Base-by-base conservation (phyloP, 768 basidiomycete genomes). In the Arthromyces matolae region DNA sequence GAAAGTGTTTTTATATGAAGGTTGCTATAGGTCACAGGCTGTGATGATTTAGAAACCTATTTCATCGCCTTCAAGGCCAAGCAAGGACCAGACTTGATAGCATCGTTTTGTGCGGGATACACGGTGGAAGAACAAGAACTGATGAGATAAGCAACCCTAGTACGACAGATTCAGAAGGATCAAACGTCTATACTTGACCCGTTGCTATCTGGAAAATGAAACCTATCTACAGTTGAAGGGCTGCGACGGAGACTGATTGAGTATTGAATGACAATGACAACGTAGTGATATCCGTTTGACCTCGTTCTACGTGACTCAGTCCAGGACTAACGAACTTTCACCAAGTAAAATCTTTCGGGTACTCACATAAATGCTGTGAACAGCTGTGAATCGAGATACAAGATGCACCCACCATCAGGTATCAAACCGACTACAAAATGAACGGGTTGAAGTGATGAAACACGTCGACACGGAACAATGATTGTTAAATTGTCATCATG, bases 101-200 rank as follows among this genome's bases (percentile, higher is more conserved):
- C 46, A 50, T 50, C 50, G 43, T 20, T 47, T 20, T 41, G 23
- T 9, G n/a, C 20, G 37, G 32, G 23, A 22, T 38, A 13, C 37
- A 37, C 43, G 28, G 47, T 42, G 43, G 31, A 40, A 38, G 28
- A 29, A 42, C 45, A 42, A 19, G 32, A 31, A 4, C 28, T 25
- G 52, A 55, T 55, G 31, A 55, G 25, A 27, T 52, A 55, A 55
- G 38, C 47, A 54, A 28, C 42, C 34, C 39, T 41, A n/a, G 18
- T 8, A 18, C n/a, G 39, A 9, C 12, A 1, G 9, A 28, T 27
- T 27, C 25, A 41, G 25, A 41, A 23, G 39, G 25, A 41, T 42
- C 28, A 22, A 50, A 46, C n/a, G n/a, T n/a, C n/a, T n/a, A n/a
- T n/a, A n/a, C n/a, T n/a, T n/a, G n/a, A 47, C 42, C 24, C 23